phyloP scores from a whole-genome alignment of 208 protist genomes.

The Herpetomonas samuelpessoai region DNA sequence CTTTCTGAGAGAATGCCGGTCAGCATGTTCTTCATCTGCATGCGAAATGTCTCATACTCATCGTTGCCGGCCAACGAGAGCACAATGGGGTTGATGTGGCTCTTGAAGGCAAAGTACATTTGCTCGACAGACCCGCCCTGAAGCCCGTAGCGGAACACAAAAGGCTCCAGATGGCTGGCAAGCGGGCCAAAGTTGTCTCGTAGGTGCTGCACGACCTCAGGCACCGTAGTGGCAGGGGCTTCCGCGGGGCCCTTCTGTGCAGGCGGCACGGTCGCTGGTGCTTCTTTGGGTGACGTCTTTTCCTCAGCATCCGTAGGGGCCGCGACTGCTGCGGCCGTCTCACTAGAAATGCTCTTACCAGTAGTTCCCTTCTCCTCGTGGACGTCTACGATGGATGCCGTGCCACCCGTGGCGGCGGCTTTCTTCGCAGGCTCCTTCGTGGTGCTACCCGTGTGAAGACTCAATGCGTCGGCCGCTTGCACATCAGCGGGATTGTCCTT shows the following conservation, averaged over 20 bases:
- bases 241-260: background rate
- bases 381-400: too few species aligned
- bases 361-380: too few species aligned
- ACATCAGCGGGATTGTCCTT: too few species aligned
- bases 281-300: too few species aligned
- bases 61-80: conserved; percentile 23
- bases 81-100: conserved; percentile 22
- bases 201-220: conserved; percentile 45
- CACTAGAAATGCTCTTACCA: too few species aligned
- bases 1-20: conserved; percentile 25
- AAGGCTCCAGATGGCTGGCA: conserved; percentile 41
- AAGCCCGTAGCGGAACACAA: conserved; percentile 54
- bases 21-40: conserved; percentile 42
- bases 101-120: conserved; percentile 46
- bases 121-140: conserved; percentile 42
- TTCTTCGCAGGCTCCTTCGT: too few species aligned
- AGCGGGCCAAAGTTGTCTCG: conserved; percentile 59
- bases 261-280: too few species aligned
- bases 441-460: too few species aligned
- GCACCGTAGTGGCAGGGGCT: conserved; percentile 22
- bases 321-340: too few species aligned
- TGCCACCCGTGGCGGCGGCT: too few species aligned
- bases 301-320: too few species aligned
- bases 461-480: too few species aligned
- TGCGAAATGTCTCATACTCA: conserved; percentile 19